phyloP scores from a whole-genome alignment of 176 grass and related monocot genomes.

The sorghum (Sorghum bicolor) region Sorghum_bicolor_NCBIv3 NC_012872.2:63533001-63533500 shows the following conservation, averaged over 20 bases:
- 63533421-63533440: background rate
- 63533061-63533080: slow-evolving; percentile 58
- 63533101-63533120: slow-evolving; percentile 53
- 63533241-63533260: background rate
- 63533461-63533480: background rate
- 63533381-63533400: slow-evolving; percentile 17
- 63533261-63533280: too few relatives aligned
- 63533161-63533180: background rate
- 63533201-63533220: background rate
- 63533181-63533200: background rate
- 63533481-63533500: background rate
- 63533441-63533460: background rate
- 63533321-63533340: too few relatives aligned
- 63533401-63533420: slow-evolving; percentile 11
- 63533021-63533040: slow-evolving; percentile 37
- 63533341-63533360: too few relatives aligned
- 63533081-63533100: slow-evolving; percentile 65
- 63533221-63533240: background rate
- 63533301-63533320: too few relatives aligned
- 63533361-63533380: slow-evolving; percentile 40
- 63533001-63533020: slow-evolving; percentile 63
- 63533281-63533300: too few relatives aligned
- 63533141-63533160: slow-evolving; percentile 59
- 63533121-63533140: slow-evolving; percentile 27
- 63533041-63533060: slow-evolving; percentile 44